These are phyloP conservation scores for Corynascus novoguineensis DNA, from an alignment of 495 filamentous ascomycete species.

Conservation along the genomic window DNA sequence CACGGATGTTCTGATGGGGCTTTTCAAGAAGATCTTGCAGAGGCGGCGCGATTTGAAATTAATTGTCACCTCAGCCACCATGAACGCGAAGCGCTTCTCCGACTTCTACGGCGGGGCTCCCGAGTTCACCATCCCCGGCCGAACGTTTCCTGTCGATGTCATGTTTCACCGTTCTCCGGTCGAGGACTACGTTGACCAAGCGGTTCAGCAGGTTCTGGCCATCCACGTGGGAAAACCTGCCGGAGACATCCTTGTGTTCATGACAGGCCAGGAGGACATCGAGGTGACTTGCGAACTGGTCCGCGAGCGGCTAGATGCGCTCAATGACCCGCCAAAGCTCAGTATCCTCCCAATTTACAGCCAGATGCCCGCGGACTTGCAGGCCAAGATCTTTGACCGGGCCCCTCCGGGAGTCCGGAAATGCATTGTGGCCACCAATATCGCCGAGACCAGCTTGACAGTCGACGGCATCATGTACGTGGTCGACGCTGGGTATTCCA, in stretches of 20 bases:
- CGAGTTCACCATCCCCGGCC: conserved; percentile 92
- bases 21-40: conserved; percentile 94
- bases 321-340: conserved; percentile 93
- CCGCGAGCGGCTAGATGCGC: conserved; percentile 77
- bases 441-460: conserved; percentile 95
- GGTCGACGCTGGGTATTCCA: conserved; percentile 92
- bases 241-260: conserved; percentile 96
- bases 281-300: conserved; percentile 92
- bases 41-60: conserved; percentile 87
- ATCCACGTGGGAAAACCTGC: conserved; percentile 90
- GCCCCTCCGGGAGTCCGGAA: conserved; percentile 89
- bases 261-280: conserved; percentile 99
- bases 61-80: conserved; percentile 97
- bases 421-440: conserved; percentile 97
- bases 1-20: conserved; percentile 94
- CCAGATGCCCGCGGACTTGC: conserved; percentile 97
- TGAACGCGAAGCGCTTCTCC: conserved; percentile 96
- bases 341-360: conserved; percentile 97
- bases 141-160: conserved; percentile 95
- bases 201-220: conserved; percentile 93
- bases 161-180: conserved; percentile 94
- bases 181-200: conserved; percentile 96
- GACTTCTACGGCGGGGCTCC: conserved; percentile 97
- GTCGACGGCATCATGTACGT: conserved; percentile 99
- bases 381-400: conserved; percentile 94